Percentiles rank a stretch among this genome's conserved stretches.
These are phyloP conservation scores for Scytalidium lignicola DNA, from an alignment of 2,329 filamentous ascomycete genomes.

Conservation along the genomic window DNA sequence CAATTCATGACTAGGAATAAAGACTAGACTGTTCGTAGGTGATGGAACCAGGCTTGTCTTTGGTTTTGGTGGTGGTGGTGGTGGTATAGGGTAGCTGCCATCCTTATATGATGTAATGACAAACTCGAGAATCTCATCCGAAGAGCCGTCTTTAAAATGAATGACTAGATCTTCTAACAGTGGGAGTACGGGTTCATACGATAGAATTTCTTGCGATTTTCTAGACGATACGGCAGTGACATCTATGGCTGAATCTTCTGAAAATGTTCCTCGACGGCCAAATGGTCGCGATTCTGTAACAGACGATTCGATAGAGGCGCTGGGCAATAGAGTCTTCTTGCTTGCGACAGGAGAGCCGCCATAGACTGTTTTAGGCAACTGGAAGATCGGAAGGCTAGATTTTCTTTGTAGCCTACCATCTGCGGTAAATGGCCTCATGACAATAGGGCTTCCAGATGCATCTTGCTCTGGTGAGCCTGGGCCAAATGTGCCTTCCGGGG, in stretches of 20 bases:
- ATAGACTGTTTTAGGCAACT: slow-evolving; percentile 1
- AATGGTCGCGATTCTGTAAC: background rate
- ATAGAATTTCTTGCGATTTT: slow-evolving; percentile 1
- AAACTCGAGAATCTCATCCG: slow-evolving; percentile 38
- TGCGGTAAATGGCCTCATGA: slow-evolving; percentile 1
- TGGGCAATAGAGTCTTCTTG: background rate
- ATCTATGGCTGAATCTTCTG: background rate
- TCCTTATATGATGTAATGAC: slow-evolving; percentile 43
- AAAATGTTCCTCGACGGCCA: background rate
- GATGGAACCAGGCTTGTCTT: background rate
- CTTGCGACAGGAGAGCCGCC: background rate
- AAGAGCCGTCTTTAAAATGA: slow-evolving; percentile 41
- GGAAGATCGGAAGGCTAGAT: background rate
- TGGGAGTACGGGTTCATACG: slow-evolving; percentile 41
- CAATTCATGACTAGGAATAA: background rate
- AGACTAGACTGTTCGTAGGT: slow-evolving; percentile 2
- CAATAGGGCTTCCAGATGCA: slow-evolving; percentile 11
- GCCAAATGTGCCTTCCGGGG: background rate
- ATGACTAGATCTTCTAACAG: slow-evolving; percentile 53
- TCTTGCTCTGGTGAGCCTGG: slow-evolving; percentile 9
- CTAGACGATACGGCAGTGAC: background rate
- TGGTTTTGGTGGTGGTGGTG: background rate
- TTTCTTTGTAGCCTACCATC: background rate
- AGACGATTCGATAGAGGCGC: background rate
- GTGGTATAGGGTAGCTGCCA: slow-evolving; percentile 28